Percentiles rank a stretch among this genome's conserved stretches.
These are phyloP conservation scores for Geotrichum carabidarum DNA, from an alignment of 1,139 yeast genomes.

Conservation along the genomic window DNA sequence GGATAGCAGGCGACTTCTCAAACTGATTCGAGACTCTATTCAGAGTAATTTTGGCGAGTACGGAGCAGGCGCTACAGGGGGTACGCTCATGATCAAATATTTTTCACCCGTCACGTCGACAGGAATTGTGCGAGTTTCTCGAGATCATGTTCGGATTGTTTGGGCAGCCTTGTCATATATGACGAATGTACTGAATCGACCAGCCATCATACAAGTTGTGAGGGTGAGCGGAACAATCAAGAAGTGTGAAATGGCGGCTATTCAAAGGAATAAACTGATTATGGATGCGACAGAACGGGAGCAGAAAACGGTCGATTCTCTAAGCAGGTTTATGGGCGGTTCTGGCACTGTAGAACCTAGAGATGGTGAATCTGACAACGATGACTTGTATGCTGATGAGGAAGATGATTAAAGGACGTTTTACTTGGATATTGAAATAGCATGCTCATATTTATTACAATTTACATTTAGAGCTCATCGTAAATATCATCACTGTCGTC, in stretches of 20 bases:
- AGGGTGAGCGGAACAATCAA: conserved; percentile 86
- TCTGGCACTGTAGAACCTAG: neutral
- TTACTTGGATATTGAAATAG: neutral
- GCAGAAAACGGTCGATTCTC: neutral
- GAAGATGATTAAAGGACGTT: conserved; percentile 12
- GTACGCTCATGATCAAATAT: conserved; percentile 59
- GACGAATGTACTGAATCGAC: conserved; percentile 48
- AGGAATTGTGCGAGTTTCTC: conserved; percentile 74
- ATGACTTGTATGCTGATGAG: conserved; percentile 16
- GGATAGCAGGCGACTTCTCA: conserved; percentile 27
- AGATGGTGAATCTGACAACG: conserved; percentile 1
- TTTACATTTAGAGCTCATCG: neutral
- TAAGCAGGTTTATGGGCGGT: conserved; percentile 1
- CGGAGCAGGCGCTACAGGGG: conserved; percentile 64
- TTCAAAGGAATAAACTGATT: conserved; percentile 36
- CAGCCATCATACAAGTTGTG: conserved; percentile 55
- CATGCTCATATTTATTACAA: no score
- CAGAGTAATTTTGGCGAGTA: conserved; percentile 68
- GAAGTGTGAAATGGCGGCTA: conserved; percentile 65
- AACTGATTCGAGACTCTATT: conserved; percentile 50
- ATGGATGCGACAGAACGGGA: conserved; percentile 16
- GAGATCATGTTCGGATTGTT: conserved; percentile 59
- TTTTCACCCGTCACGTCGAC: conserved; percentile 77
- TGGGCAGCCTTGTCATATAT: conserved; percentile 68
- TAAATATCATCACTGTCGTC: conserved; percentile 6